Conservation (phyloP, 2,329 filamentous ascomycete species). For the Neopestalotiopsis rosae region DNA sequence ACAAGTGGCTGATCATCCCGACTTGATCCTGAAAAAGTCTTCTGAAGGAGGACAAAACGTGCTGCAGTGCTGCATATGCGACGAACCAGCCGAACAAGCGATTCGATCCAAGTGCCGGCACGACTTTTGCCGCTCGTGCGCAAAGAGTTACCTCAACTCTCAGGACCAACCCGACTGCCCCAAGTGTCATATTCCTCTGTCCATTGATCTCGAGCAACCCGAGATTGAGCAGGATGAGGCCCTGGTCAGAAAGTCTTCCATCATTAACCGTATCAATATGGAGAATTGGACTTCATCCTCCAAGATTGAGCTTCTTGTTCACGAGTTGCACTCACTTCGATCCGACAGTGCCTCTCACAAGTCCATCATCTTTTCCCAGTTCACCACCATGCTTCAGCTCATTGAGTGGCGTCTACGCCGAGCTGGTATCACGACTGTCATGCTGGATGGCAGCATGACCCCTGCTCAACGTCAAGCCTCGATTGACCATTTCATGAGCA, state of each 20-base stretch:
- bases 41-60: slow-evolving; percentile 87
- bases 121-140: slow-evolving; percentile 86
- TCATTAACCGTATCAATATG: slow-evolving; percentile 99
- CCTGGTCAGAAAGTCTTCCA: slow-evolving; percentile 90
- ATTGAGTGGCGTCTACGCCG: slow-evolving; percentile 96
- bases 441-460: slow-evolving; percentile 98
- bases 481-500: slow-evolving; percentile 96
- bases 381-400: slow-evolving; percentile 95
- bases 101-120: slow-evolving; percentile 92
- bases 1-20: slow-evolving; percentile 95
- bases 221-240: slow-evolving; percentile 92
- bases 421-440: slow-evolving; percentile 97
- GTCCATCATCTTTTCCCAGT: slow-evolving; percentile 96
- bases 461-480: slow-evolving; percentile 90
- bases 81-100: slow-evolving; percentile 93
- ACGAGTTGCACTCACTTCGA: slow-evolving; percentile 89
- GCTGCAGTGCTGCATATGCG: slow-evolving; percentile 91
- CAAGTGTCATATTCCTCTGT: slow-evolving; percentile 85
- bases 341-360: slow-evolving; percentile 94
- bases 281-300: slow-evolving; percentile 98
- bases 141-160: slow-evolving; percentile 79
- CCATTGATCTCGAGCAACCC: slow-evolving; percentile 92
- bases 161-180: slow-evolving; percentile 83
- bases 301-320: slow-evolving; percentile 96
- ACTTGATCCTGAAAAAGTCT: slow-evolving; percentile 89